phyloP scores from a whole-genome alignment of 225 moss, liverwort and hornwort genomes.

The Physcomitrium patens region DNA sequence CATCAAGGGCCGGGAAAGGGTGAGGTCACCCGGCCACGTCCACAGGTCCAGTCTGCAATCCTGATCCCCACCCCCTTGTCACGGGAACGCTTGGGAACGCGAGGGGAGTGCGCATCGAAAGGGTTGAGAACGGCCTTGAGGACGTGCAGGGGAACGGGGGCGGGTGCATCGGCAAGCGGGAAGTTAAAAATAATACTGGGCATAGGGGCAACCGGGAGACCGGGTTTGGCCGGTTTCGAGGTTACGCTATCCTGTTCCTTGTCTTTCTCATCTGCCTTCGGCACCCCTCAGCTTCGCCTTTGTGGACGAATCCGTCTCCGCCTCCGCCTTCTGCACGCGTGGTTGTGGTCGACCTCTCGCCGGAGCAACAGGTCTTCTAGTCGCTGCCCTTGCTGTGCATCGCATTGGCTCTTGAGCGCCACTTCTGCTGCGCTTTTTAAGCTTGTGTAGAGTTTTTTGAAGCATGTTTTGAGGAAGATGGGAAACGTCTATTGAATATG shows the following conservation, averaged over 20 bases:
- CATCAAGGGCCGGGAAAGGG: no score
- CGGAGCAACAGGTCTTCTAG: neutral
- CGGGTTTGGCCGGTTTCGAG: neutral
- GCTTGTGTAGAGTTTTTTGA: neutral
- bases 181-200: no score
- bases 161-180: no score
- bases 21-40: no score
- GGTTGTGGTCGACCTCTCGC: constrained; percentile 7
- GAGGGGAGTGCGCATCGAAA: no score
- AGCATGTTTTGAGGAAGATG: constrained; percentile 7
- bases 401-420: constrained; percentile 9
- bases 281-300: neutral
- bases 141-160: no score
- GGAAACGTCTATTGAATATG: neutral
- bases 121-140: no score
- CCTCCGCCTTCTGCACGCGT: neutral
- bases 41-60: no score
- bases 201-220: neutral
- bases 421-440: constrained; percentile 22
- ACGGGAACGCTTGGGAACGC: no score
- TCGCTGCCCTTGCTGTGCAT: neutral
- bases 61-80: no score
- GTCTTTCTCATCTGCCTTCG: neutral
- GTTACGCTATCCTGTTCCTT: constrained; percentile 27
- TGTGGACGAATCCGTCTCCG: constrained; percentile 24